Percentiles rank a stretch among this genome's conserved stretches.
Evolutionary conservation across 768 basidiomycete genomes (phyloP).

Genomic region (Jaapia argillacea): DNA sequence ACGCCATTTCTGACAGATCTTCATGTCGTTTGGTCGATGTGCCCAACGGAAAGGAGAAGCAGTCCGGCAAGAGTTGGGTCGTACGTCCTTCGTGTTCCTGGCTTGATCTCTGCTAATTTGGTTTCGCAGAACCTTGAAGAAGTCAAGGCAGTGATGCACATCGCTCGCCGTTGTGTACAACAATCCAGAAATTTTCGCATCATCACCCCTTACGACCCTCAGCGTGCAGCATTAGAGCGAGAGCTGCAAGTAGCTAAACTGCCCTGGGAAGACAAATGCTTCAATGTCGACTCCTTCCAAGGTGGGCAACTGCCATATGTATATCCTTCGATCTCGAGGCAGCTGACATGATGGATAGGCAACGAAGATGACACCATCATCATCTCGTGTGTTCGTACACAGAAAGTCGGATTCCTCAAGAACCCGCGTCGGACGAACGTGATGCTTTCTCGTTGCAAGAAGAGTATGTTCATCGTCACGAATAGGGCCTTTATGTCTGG

Average conservation of each 20-base stretch:
- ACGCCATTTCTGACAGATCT: conserved; percentile 4
- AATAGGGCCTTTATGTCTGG: conserved; percentile 14
- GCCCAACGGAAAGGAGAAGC: conserved; percentile 19
- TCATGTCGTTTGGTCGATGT: conserved; percentile 31
- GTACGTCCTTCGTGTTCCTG: conserved; percentile 10
- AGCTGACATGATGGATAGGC: conserved; percentile 10
- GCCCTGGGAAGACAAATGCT: conserved; percentile 17
- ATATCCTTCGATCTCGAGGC: background rate
- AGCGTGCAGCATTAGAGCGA: conserved; percentile 17
- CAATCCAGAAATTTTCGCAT: conserved; percentile 15
- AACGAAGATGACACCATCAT: conserved; percentile 24
- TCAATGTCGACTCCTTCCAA: conserved; percentile 27
- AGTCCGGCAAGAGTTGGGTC: conserved; percentile 22
- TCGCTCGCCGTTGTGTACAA: conserved; percentile 10
- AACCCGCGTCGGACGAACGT: conserved; percentile 21
- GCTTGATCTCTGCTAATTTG: background rate
- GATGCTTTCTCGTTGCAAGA: conserved; percentile 24
- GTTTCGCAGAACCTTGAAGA: conserved; percentile 19
- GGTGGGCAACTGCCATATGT: conserved; percentile 9
- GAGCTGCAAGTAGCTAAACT: conserved; percentile 13
- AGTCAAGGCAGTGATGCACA: conserved; percentile 12
- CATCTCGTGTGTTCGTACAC: conserved; percentile 21
- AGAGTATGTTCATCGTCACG: conserved; percentile 21
- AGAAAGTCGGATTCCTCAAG: conserved; percentile 19
- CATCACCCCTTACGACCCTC: conserved; percentile 26